phyloP scores from a whole-genome alignment of 108 stramenopile species.

The Aureococcus anophagefferens region DNA sequence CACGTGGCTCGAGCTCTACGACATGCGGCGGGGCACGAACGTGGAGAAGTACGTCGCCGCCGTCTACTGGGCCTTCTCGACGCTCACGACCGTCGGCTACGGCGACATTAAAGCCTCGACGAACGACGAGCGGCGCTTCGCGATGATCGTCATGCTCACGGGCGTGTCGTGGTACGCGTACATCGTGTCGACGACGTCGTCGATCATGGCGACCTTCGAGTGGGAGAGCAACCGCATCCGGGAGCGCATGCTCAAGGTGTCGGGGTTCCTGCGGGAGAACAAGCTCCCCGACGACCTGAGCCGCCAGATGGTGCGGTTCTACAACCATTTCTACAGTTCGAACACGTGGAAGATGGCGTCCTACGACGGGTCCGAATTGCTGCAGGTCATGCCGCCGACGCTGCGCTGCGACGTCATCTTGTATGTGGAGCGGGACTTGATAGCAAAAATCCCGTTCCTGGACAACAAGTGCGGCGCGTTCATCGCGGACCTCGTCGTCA shows the following conservation, averaged over 20 bases:
- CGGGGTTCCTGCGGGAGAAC: slow-evolving; percentile 25
- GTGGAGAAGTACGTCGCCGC: slow-evolving; percentile 22
- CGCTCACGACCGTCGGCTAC: slow-evolving; percentile 43
- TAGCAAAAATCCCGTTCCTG: slow-evolving; percentile 33
- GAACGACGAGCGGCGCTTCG: slow-evolving; percentile 29
- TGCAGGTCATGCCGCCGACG: slow-evolving; percentile 24
- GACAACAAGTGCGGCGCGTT: slow-evolving; percentile 33
- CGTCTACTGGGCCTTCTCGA: slow-evolving; percentile 44
- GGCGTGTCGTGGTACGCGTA: slow-evolving; percentile 43
- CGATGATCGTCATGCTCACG: slow-evolving; percentile 37
- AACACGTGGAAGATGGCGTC: too few relatives aligned
- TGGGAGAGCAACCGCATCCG: slow-evolving; percentile 22
- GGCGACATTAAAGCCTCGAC: slow-evolving; percentile 38
- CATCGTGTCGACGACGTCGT: slow-evolving; percentile 26
- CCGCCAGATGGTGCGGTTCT: slow-evolving; percentile 21
- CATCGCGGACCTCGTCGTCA: slow-evolving; percentile 24
- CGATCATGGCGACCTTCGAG: slow-evolving; percentile 25
- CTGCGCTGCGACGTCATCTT: slow-evolving; percentile 31
- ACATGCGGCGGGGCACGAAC: slow-evolving; percentile 6
- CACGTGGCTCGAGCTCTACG: slow-evolving; percentile 18
- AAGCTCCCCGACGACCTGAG: slow-evolving; percentile 20
- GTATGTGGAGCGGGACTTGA: slow-evolving; percentile 29
- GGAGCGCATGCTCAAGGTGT: slow-evolving; percentile 30
- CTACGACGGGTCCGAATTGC: slow-evolving; percentile 32
- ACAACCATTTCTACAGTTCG: too few relatives aligned